A percentile compares a stretch with the other conserved stretches of the same genome.
Evolutionary conservation across 345 rosid genomes (phyloP).

Genomic region (Eucalyptus erythrocorys): DNA sequence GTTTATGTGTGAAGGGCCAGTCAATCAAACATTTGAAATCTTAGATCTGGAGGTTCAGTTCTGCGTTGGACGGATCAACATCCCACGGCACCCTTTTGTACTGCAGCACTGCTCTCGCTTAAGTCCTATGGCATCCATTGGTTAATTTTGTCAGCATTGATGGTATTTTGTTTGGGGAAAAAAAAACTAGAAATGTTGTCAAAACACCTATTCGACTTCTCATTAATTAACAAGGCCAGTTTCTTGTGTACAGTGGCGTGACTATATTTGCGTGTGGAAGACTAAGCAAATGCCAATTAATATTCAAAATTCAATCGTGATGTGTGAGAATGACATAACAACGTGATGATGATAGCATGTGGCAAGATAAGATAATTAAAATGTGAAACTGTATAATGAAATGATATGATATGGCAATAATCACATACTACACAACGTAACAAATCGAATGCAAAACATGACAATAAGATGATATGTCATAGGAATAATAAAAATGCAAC

Average conservation of each 20-base stretch:
- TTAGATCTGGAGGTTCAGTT: background rate
- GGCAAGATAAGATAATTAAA: background rate
- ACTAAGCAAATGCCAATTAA: background rate
- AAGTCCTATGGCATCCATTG: background rate
- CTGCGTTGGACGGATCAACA: background rate
- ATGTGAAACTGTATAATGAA: background rate
- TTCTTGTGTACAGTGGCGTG: background rate
- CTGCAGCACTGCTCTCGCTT: background rate
- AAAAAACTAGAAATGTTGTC: background rate
- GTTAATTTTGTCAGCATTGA: too few species aligned
- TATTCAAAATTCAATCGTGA: too few species aligned
- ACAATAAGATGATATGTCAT: background rate
- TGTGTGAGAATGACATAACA: background rate
- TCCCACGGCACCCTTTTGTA: background rate
- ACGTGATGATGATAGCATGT: background rate
- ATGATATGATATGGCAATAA: rapidly evolving
- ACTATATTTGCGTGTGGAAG: background rate
- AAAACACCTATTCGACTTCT: background rate
- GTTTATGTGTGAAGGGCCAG: too few species aligned
- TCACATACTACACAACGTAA: background rate
- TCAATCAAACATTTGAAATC: background rate
- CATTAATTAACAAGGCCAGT: background rate
- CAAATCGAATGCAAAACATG: rapidly evolving
- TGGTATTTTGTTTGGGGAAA: too few species aligned
- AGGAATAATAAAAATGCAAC: background rate